Conservation (phyloP, 2,329 filamentous ascomycete species). For the Penicillium sp. region DNA sequence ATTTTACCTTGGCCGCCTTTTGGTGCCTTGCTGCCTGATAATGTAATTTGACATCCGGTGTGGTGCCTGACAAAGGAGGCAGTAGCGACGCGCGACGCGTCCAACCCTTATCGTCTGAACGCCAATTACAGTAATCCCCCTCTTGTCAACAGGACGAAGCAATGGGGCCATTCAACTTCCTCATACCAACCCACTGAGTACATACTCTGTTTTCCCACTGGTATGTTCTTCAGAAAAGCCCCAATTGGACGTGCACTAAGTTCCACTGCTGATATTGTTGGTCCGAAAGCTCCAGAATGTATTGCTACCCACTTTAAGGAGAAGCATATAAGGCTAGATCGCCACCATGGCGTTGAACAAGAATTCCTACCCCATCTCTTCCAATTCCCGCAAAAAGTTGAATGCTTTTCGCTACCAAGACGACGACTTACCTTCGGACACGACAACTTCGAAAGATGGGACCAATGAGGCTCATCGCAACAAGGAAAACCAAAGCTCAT, state of each 20-base stretch:
- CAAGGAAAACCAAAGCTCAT: slow-evolving; percentile 47
- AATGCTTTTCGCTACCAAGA: slow-evolving; percentile 55
- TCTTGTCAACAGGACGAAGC: slow-evolving; percentile 7
- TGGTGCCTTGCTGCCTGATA: neutral
- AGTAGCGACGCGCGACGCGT: slow-evolving; percentile 33
- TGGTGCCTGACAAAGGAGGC: slow-evolving; percentile 23
- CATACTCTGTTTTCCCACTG: neutral
- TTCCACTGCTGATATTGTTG: slow-evolving; percentile 15
- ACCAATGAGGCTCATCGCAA: slow-evolving; percentile 34
- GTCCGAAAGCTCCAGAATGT: slow-evolving; percentile 24
- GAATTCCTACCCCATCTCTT: slow-evolving; percentile 44
- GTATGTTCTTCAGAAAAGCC: neutral
- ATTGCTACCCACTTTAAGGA: slow-evolving; percentile 20
- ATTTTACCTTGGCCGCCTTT: slow-evolving; percentile 26
- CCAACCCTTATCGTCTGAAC: neutral
- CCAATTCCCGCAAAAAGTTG: slow-evolving; percentile 55
- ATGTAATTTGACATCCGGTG: neutral
- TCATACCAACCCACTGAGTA: neutral
- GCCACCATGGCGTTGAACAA: slow-evolving; percentile 26
- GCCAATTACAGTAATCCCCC: slow-evolving; percentile 15
- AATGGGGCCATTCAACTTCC: neutral
- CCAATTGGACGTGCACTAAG: neutral
- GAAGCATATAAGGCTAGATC: slow-evolving; percentile 15
- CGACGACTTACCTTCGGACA: slow-evolving; percentile 19
- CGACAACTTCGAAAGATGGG: slow-evolving; percentile 21